Percentiles rank a stretch among this genome's conserved stretches.
phyloP scores from a whole-genome alignment of 2,329 filamentous ascomycete genomes.

The Cytospora leucostoma region DNA sequence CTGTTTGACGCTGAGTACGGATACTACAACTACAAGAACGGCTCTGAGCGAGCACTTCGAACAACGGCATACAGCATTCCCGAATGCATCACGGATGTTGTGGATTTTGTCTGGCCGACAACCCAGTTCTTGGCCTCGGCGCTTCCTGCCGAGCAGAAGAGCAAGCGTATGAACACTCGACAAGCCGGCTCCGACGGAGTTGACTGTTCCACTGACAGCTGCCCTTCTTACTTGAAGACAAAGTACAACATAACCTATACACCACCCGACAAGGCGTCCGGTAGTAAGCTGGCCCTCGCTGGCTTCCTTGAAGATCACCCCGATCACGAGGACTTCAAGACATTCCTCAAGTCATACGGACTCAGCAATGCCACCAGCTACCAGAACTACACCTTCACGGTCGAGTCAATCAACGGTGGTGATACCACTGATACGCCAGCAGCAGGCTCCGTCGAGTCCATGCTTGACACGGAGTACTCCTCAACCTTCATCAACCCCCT shows the following conservation, averaged over 20 bases:
- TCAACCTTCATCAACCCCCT: not conserved
- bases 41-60: slow-evolving; percentile 42
- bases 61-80: slow-evolving; percentile 62
- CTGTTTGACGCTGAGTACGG: not conserved
- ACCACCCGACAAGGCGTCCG: slow-evolving; percentile 7
- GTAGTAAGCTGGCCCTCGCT: slow-evolving; percentile 11
- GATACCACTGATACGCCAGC: slow-evolving; percentile 24
- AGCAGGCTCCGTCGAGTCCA: slow-evolving; percentile 31
- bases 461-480: slow-evolving; percentile 6
- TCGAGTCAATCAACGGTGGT: slow-evolving; percentile 3
- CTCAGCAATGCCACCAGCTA: not conserved
- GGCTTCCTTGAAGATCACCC: slow-evolving; percentile 13
- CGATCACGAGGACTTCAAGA: slow-evolving; percentile 2
- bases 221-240: slow-evolving; percentile 49
- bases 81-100: slow-evolving; percentile 50
- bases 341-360: slow-evolving; percentile 2
- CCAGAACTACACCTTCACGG: slow-evolving; percentile 7
- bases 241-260: slow-evolving; percentile 45
- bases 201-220: slow-evolving; percentile 43
- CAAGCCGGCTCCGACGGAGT: not conserved
- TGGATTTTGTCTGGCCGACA: slow-evolving; percentile 66
- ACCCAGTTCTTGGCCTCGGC: slow-evolving; percentile 50
- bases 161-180: slow-evolving; percentile 22
- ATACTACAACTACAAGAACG: not conserved
- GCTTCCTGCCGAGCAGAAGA: slow-evolving; percentile 18